A percentile compares a stretch with the other conserved stretches of the same genome.
phyloP scores from a whole-genome alignment of 106 monocot genomes.

The Agapanthus africanus region DNA sequence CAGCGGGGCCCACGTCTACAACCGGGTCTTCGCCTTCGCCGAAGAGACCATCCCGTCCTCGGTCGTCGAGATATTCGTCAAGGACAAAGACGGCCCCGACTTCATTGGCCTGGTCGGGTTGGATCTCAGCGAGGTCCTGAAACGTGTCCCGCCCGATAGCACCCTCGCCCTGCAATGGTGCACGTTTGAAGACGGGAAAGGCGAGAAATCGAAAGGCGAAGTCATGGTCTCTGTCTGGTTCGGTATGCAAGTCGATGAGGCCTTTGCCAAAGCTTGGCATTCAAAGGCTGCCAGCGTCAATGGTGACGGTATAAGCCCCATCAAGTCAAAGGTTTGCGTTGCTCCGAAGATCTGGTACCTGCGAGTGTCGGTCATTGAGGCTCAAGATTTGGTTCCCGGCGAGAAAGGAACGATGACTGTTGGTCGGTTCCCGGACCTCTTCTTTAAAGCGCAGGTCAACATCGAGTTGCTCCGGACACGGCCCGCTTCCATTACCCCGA shows the following conservation, averaged over 20 bases:
- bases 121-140: constrained; percentile 60
- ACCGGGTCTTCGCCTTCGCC: constrained; percentile 75
- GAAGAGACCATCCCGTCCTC: constrained; percentile 63
- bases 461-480: constrained; percentile 45
- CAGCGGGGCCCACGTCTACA: constrained; percentile 27
- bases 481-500: constrained; percentile 19
- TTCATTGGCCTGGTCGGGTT: constrained; percentile 49
- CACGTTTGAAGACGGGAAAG: constrained; percentile 41
- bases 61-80: constrained; percentile 42
- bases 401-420: constrained; percentile 9
- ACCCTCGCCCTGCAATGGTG: constrained; percentile 79
- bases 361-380: constrained; percentile 54
- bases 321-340: constrained; percentile 73
- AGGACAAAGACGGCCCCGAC: constrained; percentile 46
- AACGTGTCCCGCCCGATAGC: constrained; percentile 69
- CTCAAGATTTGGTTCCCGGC: constrained; percentile 69
- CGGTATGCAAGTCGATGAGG: constrained; percentile 79
- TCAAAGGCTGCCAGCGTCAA: constrained; percentile 45
- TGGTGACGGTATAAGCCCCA: constrained; percentile 36
- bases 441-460: constrained; percentile 45
- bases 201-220: constrained; percentile 35
- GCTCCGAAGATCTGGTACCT: constrained; percentile 86
- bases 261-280: constrained; percentile 76
- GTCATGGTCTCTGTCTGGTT: constrained; percentile 74
- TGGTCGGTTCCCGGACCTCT: constrained; percentile 51